Evolutionary conservation across 805 yeast species (phyloP), one percentile per base, ranked within the genome.

Genomic region (Saccharomycopsis microspora): DNA sequence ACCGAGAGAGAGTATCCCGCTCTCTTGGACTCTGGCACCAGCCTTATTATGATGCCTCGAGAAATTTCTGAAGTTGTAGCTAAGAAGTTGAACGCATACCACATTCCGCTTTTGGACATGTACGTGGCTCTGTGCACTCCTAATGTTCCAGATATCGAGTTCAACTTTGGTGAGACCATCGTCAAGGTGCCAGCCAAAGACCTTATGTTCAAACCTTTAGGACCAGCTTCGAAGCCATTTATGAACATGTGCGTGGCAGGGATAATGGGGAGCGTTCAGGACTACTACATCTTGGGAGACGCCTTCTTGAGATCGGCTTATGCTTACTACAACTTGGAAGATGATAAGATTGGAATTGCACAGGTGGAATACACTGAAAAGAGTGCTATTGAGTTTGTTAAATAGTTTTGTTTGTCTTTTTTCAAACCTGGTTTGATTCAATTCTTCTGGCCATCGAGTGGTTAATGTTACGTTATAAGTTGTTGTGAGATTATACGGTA

Each of bases 11-110:
- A 57, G 43, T 49, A 53, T 49, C 66, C 74, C 5, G 78, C 71
- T 4, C 53, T 75, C 6, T 59, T 80, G 41, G 85, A 80, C 59
- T 71, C 81, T 3, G 85, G 85, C 41, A 71, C 82, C 7, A 75
- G 84, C 11, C 59, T 72, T 41, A 58, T 75, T 6, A 66, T 65
- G 49, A 62, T 74, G 4, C 82, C 82, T 11, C 29, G 48, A 4
- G 61, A 52, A 29, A 52, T 70, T 27, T 54, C 45, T 8, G 32
- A 33, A 9, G 34, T 28, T 4, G 28, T 42, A 8, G 63, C 56
- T 39, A 64, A 47, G 45, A 58, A 50, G 39, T 55, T 46, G 35
- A 60, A 55, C 41, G 31, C 45, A 19, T 19, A 56, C 3, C 80
- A 69, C 54, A 64, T 71, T 9, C 37, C 57, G 2, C 45, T 55